Base-by-base conservation (phyloP, 164 flowering plant genomes). In the Echeveria elegans region DNA sequence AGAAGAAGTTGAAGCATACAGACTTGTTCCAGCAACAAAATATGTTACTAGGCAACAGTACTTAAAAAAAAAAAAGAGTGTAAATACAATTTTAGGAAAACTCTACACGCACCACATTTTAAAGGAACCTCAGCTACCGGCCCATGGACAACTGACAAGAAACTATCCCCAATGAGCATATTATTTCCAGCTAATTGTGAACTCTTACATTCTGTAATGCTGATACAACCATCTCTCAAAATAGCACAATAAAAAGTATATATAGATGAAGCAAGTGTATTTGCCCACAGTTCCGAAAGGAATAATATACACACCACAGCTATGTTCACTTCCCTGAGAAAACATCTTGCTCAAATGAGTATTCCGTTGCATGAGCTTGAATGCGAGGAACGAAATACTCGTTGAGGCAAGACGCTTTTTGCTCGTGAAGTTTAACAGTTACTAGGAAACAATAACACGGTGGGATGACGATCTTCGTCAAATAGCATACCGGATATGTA, bases 291-390 rank as follows among this genome's bases (percentile, higher is more conserved):
- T 56, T 56, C 32, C 61, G 3, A 5, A 28, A 43, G 31, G 32
- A 56, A 19, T 56, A 24, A n/a, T n/a, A 53, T 23, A 53, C 24
- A 24, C 59, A 9, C 3, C 1, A 10, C 1, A 53, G 29, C 41
- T 14, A 14, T 38, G 41, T 14, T 61, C 38, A 15, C 43, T 34
- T 63, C 65, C 65, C 41, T 0, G 28, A 1, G 38, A 63, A 63
- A 63, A 40, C 66, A 36, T 63, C 66, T 63, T 63, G 47, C 66
- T 63, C 66, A 63, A 63, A 63, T 63, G 66, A 36, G 66, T 63
- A 63, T 63, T 63, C 66, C 47, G 47, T n/a, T 11, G 41, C 29
- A 26, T 2, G 6, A 14, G 66, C 19, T 63, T 34, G 10, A 15
- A 11, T 36, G 43, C 9, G 41, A 15, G 29, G 66, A 36, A 63